phyloP scores from a whole-genome alignment of 805 yeast genomes.

The Wickerhamomyces pijperi region DNA sequence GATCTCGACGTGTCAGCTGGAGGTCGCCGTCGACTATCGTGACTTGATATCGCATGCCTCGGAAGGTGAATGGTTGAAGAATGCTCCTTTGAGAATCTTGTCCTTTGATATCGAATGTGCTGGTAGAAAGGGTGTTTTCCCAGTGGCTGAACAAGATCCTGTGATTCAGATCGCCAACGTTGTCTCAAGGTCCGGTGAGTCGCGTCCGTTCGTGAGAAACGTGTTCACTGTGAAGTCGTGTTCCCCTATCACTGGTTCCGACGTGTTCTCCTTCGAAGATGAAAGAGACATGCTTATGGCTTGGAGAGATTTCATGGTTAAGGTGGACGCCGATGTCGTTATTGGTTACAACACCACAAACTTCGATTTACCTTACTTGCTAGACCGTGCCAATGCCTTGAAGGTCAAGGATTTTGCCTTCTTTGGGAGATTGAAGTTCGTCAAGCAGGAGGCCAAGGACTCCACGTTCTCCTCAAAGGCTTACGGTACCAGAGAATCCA shows the following conservation, averaged over 20 bases:
- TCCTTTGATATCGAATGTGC: constrained; percentile 98
- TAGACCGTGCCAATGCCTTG: constrained; percentile 77
- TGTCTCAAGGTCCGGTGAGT: constrained; percentile 71
- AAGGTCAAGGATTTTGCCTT: constrained; percentile 61
- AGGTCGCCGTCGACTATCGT: constrained; percentile 56
- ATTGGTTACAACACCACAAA: constrained; percentile 94
- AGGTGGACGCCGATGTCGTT: constrained; percentile 89
- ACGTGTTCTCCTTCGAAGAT: constrained; percentile 60
- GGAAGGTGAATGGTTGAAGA: constrained; percentile 87
- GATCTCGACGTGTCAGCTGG: constrained; percentile 78
- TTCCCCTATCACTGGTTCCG: constrained; percentile 88
- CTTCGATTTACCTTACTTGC: constrained; percentile 87
- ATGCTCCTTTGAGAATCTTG: constrained; percentile 87
- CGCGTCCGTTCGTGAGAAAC: constrained; percentile 84
- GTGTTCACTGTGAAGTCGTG: constrained; percentile 91
- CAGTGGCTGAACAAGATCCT: constrained; percentile 87
- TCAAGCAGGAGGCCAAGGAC: constrained; percentile 71
- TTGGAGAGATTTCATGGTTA: constrained; percentile 81
- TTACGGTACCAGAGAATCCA: constrained; percentile 90
- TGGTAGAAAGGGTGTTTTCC: constrained; percentile 93
- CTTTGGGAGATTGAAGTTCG: constrained; percentile 64
- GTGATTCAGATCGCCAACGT: constrained; percentile 97
- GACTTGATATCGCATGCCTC: constrained; percentile 72
- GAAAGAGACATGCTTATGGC: constrained; percentile 75
- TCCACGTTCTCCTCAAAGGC: constrained; percentile 88